phyloP scores from a whole-genome alignment of 1,139 yeast species.

The Yamadazyma diddensiae region DNA sequence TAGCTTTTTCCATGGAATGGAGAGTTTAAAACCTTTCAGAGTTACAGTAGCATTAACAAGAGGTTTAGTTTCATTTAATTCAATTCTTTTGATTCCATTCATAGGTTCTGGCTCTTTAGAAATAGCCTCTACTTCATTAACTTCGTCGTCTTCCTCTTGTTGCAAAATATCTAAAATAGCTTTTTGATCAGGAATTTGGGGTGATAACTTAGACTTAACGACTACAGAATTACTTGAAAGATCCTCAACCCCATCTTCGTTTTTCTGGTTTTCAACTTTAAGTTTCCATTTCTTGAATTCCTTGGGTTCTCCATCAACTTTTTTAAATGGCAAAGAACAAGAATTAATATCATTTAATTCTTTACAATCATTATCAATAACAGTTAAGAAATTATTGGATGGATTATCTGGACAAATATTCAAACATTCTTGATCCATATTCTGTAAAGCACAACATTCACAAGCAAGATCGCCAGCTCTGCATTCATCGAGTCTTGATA shows the following conservation, averaged over 20 bases:
- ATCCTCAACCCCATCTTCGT: not conserved
- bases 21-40: not conserved
- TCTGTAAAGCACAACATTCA: conserved; percentile 54
- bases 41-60: too few relatives aligned
- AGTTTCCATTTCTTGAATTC: not conserved
- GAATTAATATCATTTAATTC: conserved; percentile 48
- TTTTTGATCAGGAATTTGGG: conserved; percentile 7
- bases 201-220: conserved; percentile 13
- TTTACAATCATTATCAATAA: conserved; percentile 44
- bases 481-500: conserved; percentile 44
- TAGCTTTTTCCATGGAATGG: not conserved
- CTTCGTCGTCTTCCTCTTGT: not conserved
- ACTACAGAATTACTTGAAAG: conserved; percentile 5
- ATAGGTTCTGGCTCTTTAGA: too few relatives aligned
- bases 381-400: conserved; percentile 44
- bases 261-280: not conserved
- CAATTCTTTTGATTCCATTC: too few relatives aligned
- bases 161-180: conserved; percentile 2
- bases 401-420: conserved; percentile 49
- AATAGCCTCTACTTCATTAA: too few relatives aligned
- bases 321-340: conserved; percentile 48
- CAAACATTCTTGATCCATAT: conserved; percentile 43
- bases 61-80: not conserved
- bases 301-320: conserved; percentile 19
- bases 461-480: conserved; percentile 53